Base-by-base conservation (phyloP, 169 alveolate species). In the Plasmodium adleri region DNA sequence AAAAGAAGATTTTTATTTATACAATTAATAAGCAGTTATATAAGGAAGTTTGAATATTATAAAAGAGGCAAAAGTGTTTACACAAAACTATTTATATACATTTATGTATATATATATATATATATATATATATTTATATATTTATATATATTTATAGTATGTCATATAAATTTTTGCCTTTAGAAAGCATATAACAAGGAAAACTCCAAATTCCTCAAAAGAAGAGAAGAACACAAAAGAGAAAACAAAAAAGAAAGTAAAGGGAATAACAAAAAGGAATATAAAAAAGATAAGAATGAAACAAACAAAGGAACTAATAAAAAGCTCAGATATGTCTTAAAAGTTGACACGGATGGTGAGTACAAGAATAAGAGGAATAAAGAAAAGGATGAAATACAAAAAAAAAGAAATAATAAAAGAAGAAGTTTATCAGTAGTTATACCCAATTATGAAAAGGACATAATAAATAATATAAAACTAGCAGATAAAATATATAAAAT, bases 381-480 rank as follows among this genome's bases (percentile, higher is more conserved):
- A 59, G 72, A 67, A 12, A 80, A 80, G 22, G 2, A 17, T 45
- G 68, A 80, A 52, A 20, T 67, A 0, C 24, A 60, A 80, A 80
- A 80, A 60, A 67, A 67, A 39, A 80, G 20, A 17, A 80, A 26
- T n/a, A 80, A 80, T 47, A 80, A 80, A 54, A 80, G 80, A 52
- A 56, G 90, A 80, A 80, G 90, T 47, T 67, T 66, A 20, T 66
- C 80, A 52, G 20, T 68, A 47, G 66, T 64, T 7, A 47, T 47
- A 20, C 80, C 90, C 10, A 80, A 66, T 39, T 80, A 80, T 47
- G 62, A 80, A 80, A 80, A 80, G 20, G 80, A 80, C 39, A 80
- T 80, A 17, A 54, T 67, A 26, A 67, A 80, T 67, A 80, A 80
- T 15, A 80, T 80, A 39, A 80, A 80, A 68, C 26, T 80, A 20